Base-by-base conservation (phyloP, 495 filamentous ascomycete species). In the Aspergillus conjunctus region DNA sequence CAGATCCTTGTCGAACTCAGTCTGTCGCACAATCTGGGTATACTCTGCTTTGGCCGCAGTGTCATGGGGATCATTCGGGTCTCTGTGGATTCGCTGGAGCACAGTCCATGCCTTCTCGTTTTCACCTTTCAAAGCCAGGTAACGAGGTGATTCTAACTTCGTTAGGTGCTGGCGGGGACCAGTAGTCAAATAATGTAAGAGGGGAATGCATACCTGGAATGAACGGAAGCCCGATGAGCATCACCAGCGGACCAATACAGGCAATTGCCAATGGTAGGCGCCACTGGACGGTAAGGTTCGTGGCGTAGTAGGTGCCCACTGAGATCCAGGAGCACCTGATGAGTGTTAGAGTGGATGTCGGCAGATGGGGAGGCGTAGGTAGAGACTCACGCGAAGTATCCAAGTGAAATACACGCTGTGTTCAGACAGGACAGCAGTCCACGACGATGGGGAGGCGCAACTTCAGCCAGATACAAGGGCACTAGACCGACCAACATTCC, bases 181-280 rank as follows among this genome's bases (percentile, higher is more conserved):
- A n/a, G n/a, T n/a, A n/a, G 34, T 3, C 1, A 9, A 3, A 37
- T 37, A 37, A 37, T 3, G 8, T 37, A n/a, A n/a, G 34, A 3
- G 14, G 9, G 3, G 34, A 8, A 8, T 5, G 22, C 46, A 0
- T 50, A 50, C 46, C 46, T 6, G 46, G 46, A 26, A 50, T 50
- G 18, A 50, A 50, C 6, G 46, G 46, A 22, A 50, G 46, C 12
- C 46, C 46, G 18, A 50, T 50, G 6, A 50, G 12, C 46, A 50
- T 18, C 6, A 20, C 46, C 7, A 50, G 46, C 7, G 46, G 46
- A 11, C 46, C 46, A 22, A 50, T 12, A 26, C 46, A 50, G 3
- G 46, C 46, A 50, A 50, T 15, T 20, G 46, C 46, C 18, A 50
- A 26, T 4, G 46, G 46, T 20, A 50, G 18, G 7, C 46, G 18